Conservation (phyloP, 176 grass and related monocot species). For the Neostapfia colusana region DNA sequence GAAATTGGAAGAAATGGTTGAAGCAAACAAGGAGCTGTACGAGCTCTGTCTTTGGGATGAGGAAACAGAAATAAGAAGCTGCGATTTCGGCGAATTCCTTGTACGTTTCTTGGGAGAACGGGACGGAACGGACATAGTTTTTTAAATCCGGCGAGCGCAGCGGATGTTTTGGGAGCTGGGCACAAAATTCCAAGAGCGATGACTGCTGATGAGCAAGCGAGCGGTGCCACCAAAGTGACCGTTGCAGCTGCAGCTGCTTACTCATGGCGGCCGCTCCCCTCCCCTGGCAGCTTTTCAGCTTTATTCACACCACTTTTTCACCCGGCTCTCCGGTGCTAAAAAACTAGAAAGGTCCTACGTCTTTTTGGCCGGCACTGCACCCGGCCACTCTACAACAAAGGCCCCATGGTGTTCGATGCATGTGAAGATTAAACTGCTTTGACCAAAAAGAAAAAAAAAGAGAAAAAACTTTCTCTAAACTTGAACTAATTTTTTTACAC, state of each 20-base stretch:
- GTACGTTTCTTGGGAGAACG: not conserved
- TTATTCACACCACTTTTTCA: not conserved
- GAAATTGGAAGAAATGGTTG: not conserved
- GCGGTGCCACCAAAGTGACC: not conserved
- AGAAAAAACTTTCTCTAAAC: no score
- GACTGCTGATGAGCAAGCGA: no score
- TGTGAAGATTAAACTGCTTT: no score
- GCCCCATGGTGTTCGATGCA: no score
- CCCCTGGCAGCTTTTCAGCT: not conserved
- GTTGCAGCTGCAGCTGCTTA: no score
- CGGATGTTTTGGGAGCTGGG: conserved; percentile 12
- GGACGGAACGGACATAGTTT: not conserved
- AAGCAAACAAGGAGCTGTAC: not conserved
- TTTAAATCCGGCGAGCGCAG: not conserved
- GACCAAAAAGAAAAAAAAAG: no score
- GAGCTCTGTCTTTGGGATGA: not conserved
- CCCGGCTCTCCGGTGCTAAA: not conserved
- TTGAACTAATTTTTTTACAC: no score
- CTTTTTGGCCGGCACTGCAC: not conserved
- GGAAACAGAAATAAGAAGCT: conserved; percentile 23
- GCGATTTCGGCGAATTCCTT: not conserved
- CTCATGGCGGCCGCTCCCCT: not conserved
- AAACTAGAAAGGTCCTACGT: not conserved
- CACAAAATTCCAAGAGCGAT: not conserved
- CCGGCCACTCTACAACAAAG: no score